Percentiles rank a stretch among this genome's conserved stretches.
Conservation (phyloP, 139 green algal species). For the Chlorella sp. region DNA sequence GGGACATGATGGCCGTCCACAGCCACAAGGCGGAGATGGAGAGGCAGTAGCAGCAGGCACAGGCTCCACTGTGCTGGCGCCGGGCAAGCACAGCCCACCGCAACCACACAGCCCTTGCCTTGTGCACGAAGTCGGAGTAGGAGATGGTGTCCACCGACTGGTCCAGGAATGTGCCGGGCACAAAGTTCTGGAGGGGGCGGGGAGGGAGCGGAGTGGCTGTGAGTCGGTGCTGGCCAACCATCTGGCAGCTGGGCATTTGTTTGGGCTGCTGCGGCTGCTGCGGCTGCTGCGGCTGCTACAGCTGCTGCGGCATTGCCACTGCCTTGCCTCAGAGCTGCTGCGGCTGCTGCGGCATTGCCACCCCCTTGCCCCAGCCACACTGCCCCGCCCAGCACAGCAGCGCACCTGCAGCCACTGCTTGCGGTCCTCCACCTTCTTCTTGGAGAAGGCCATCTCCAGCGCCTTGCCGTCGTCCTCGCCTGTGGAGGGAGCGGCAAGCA, state of each 20-base stretch:
- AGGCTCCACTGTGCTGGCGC: background rate
- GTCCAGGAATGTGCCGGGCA: conserved; percentile 95
- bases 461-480: conserved; percentile 76
- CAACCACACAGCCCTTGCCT: conserved; percentile 18
- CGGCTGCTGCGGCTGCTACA: too few relatives aligned
- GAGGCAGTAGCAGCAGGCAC: background rate
- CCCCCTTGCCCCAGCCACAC: too few relatives aligned
- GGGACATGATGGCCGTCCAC: background rate
- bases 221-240: too few relatives aligned
- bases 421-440: conserved; percentile 98
- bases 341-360: too few relatives aligned
- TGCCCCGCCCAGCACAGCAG: too few relatives aligned
- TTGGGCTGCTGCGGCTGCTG: too few relatives aligned
- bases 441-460: conserved; percentile 98
- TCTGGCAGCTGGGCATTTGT: too few relatives aligned
- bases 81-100: background rate
- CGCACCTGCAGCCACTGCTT: conserved; percentile 91
- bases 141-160: conserved; percentile 76
- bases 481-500: conserved; percentile 17
- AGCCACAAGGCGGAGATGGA: background rate
- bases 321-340: too few relatives aligned
- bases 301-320: too few relatives aligned
- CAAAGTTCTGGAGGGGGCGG: conserved; percentile 49
- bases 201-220: too few relatives aligned
- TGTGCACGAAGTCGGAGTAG: conserved; percentile 97